These are phyloP conservation scores for Aspergillus sp. DNA, from an alignment of 2,329 filamentous ascomycete species.

Conservation along the genomic window DNA sequence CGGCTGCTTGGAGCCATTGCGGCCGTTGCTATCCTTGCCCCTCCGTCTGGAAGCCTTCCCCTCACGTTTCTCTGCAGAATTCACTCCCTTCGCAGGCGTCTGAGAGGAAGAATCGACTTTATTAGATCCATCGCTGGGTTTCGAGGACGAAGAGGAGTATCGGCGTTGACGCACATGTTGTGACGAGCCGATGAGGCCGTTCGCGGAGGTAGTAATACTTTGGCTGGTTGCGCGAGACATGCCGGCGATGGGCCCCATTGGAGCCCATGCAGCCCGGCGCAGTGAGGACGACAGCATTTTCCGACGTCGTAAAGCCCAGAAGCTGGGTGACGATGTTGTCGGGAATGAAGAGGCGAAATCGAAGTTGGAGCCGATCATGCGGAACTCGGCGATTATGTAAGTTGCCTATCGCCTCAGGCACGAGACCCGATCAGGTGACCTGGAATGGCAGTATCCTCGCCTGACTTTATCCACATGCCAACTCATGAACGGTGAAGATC, in stretches of 20 bases:
- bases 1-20: slow-evolving; percentile 39
- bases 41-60: slow-evolving; percentile 38
- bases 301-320: slow-evolving; percentile 26
- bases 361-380: slow-evolving; percentile 38
- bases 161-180: slow-evolving; percentile 47
- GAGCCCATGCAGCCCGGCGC: slow-evolving; percentile 47
- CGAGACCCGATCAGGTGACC: slow-evolving; percentile 9
- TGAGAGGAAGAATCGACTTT: slow-evolving; percentile 43
- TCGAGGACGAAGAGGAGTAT: slow-evolving; percentile 52
- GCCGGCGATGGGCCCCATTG: slow-evolving; percentile 35
- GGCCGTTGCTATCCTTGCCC: slow-evolving; percentile 37
- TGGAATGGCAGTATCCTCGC: background rate
- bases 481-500: no score
- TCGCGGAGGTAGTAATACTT: slow-evolving; percentile 34
- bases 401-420: slow-evolving; percentile 27
- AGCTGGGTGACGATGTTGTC: slow-evolving; percentile 26
- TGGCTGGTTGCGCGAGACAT: slow-evolving; percentile 34
- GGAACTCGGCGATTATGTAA: slow-evolving; percentile 32
- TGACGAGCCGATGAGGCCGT: slow-evolving; percentile 34
- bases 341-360: slow-evolving; percentile 40
- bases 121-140: slow-evolving; percentile 50
- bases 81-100: slow-evolving; percentile 42
- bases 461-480: no score
- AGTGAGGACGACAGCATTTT: slow-evolving; percentile 50
- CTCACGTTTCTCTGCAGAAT: slow-evolving; percentile 38